These are phyloP conservation scores for Biscutella laevigata DNA, from an alignment of 441 rosid species.

Conservation along the genomic window DNA sequence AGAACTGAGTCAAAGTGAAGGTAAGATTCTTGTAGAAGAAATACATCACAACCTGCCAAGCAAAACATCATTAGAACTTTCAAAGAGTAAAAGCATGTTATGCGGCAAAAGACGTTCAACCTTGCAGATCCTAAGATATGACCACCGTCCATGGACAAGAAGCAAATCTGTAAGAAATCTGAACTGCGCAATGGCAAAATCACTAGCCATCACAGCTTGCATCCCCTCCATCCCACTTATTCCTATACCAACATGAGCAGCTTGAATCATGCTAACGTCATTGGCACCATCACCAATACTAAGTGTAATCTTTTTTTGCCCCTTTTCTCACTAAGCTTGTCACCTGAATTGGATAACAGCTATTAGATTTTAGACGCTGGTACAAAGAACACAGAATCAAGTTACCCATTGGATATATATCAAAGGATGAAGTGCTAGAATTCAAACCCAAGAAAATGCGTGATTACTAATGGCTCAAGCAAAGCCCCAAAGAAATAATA, in stretches of 20 bases:
- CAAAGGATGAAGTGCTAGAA: background rate
- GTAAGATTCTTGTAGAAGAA: conserved; percentile 99
- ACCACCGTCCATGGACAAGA: conserved; percentile 98
- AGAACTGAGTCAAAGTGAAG: conserved; percentile 95
- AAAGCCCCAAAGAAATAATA: background rate
- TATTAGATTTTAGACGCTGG: background rate
- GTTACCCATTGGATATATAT: background rate
- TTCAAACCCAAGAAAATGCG: background rate
- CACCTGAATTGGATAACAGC: conserved; percentile 46
- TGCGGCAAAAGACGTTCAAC: conserved; percentile 29
- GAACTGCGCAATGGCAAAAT: conserved; percentile 96
- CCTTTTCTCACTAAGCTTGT: conserved; percentile 95
- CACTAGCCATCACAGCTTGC: conserved; percentile 99
- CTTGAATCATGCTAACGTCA: conserved; percentile 99
- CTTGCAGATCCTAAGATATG: conserved; percentile 99
- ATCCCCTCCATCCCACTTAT: conserved; percentile 91
- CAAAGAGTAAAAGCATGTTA: background rate
- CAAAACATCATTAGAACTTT: conserved; percentile 9
- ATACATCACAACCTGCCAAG: conserved; percentile 85
- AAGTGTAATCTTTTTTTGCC: conserved; percentile 86
- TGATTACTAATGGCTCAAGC: background rate
- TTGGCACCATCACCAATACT: conserved; percentile 99
- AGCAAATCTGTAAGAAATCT: conserved; percentile 90
- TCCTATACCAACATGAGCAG: conserved; percentile 67
- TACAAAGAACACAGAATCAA: conserved; percentile 4